These are phyloP conservation scores for Macrotyloma uniflorum DNA, from an alignment of 306 rosid species.

Conservation along the genomic window DNA sequence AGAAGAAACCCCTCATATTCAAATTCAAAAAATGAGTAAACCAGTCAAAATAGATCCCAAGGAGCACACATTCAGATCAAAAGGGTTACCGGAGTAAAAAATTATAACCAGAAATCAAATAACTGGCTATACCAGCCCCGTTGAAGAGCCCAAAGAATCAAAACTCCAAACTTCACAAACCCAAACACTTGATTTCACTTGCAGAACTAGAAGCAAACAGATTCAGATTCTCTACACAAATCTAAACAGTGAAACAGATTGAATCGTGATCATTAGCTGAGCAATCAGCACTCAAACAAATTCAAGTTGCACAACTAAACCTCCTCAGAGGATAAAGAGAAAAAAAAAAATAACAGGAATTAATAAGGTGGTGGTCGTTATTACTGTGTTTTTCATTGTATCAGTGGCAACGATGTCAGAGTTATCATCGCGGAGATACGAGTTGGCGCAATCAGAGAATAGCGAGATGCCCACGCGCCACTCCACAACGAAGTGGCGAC, in stretches of 20 bases:
- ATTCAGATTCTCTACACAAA: background rate
- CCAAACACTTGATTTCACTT: background rate
- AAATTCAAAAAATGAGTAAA: background rate
- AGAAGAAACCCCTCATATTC: background rate
- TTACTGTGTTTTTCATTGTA: constrained; percentile 91
- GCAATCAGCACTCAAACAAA: background rate
- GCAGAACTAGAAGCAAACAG: background rate
- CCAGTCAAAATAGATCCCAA: background rate
- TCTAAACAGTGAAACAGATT: background rate
- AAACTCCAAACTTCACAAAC: constrained; percentile 7
- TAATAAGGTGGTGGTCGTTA: background rate
- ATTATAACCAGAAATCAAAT: background rate
- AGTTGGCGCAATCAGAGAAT: constrained; percentile 69
- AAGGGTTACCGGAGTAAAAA: background rate
- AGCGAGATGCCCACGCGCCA: constrained; percentile 83
- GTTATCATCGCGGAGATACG: constrained; percentile 72
- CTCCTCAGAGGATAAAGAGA: background rate
- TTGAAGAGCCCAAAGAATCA: background rate
- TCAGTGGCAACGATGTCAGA: constrained; percentile 92
- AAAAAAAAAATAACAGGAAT: background rate
- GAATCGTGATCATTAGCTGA: background rate
- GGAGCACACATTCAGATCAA: background rate
- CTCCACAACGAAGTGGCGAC: constrained; percentile 70
- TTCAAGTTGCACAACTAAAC: background rate
- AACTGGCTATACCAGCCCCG: background rate